A percentile compares a stretch with the other conserved stretches of the same genome.
Evolutionary conservation across 169 alveolate species (phyloP).

Genomic region (Cystoisospora suis): DNA sequence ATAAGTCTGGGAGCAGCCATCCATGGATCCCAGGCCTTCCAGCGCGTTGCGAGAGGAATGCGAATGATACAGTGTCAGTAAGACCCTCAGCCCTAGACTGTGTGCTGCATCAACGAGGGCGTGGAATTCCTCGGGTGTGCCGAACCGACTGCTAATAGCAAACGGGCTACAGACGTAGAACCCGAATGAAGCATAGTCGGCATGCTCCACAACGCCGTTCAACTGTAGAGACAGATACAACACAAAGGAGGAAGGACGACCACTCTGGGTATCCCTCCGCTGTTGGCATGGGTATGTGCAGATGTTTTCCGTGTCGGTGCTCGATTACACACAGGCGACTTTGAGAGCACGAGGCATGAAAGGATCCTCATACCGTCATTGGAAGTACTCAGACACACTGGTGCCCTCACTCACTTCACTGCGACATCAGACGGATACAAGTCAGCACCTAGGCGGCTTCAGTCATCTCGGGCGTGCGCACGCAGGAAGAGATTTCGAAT

Average conservation of each 20-base stretch:
- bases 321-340: too few relatives aligned
- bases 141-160: conserved; percentile 87
- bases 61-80: conserved; percentile 87
- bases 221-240: conserved; percentile 71
- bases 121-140: conserved; percentile 91
- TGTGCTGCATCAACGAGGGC: conserved; percentile 89
- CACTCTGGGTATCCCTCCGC: too few relatives aligned
- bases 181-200: conserved; percentile 90
- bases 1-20: conserved; percentile 89
- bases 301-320: too few relatives aligned
- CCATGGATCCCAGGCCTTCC: conserved; percentile 90
- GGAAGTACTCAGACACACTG: too few relatives aligned
- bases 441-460: too few relatives aligned
- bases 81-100: conserved; percentile 79
- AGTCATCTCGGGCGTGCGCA: too few relatives aligned
- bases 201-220: conserved; percentile 91
- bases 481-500: too few relatives aligned
- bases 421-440: too few relatives aligned
- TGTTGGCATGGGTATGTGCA: too few relatives aligned
- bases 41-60: conserved; percentile 88
- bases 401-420: too few relatives aligned
- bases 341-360: too few relatives aligned
- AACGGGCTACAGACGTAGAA: conserved; percentile 89
- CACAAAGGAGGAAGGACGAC: background rate
- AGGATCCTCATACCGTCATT: too few relatives aligned